A percentile compares a stretch with the other conserved stretches of the same genome.
Evolutionary conservation across 345 rosid species (phyloP).

Genomic region (Citrus hindsii): DNA sequence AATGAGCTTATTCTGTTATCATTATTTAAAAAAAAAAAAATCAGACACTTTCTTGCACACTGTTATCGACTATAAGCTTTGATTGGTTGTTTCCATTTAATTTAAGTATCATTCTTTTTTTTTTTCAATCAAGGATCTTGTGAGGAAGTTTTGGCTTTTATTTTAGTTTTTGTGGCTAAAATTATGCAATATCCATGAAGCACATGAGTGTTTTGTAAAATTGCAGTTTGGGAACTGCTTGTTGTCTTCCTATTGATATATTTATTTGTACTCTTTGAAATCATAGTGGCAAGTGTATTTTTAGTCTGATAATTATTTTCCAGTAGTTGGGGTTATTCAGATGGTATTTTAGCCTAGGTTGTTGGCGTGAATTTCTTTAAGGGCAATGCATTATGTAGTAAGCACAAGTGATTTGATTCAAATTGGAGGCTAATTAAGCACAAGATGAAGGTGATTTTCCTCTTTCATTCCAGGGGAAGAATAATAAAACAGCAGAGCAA

Average conservation of each 20-base stretch:
- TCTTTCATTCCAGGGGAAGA: not conserved
- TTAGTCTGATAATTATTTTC: too few relatives aligned
- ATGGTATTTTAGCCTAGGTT: not conserved
- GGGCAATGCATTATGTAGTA: not conserved
- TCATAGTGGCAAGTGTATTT: too few relatives aligned
- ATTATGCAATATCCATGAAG: too few relatives aligned
- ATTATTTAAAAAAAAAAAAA: too few relatives aligned
- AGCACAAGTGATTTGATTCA: not conserved
- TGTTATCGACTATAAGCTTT: not conserved
- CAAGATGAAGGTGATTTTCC: not conserved
- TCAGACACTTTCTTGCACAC: too few relatives aligned
- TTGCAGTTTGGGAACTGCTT: too few relatives aligned
- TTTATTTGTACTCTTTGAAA: too few relatives aligned
- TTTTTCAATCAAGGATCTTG: not conserved
- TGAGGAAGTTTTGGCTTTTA: not conserved
- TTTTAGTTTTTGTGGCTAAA: too few relatives aligned
- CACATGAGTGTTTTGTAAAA: too few relatives aligned
- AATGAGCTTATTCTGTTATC: too few relatives aligned
- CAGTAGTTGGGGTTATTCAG: not conserved
- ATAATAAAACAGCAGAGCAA: not conserved
- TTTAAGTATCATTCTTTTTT: not conserved
- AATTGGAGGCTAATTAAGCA: not conserved
- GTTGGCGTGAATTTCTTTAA: not conserved
- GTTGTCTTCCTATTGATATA: too few relatives aligned
- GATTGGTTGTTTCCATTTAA: too few relatives aligned